Evolutionary conservation across 306 rosid species (phyloP).

Genomic region (Fagus sylvatica): DNA sequence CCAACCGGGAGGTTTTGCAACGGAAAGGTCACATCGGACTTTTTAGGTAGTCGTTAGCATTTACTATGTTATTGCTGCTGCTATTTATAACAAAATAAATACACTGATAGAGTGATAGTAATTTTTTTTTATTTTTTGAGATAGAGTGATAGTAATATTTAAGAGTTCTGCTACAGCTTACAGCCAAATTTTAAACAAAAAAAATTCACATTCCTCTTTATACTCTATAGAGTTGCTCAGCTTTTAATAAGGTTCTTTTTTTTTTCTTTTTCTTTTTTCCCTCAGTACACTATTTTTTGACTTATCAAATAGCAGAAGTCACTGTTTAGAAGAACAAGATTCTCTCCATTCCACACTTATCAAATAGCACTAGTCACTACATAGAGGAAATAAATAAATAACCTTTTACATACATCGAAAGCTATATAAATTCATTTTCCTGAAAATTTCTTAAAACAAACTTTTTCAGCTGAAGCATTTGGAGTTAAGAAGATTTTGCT

Average conservation of each 20-base stretch:
- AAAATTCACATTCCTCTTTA: too few relatives aligned
- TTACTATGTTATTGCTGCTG: background rate
- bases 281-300: too few relatives aligned
- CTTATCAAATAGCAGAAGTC: too few relatives aligned
- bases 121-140: background rate
- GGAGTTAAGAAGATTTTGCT: slow-evolving; percentile 62
- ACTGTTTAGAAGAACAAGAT: background rate
- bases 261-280: too few relatives aligned
- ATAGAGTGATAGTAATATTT: too few relatives aligned
- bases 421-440: background rate
- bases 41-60: slow-evolving; percentile 33
- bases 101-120: background rate
- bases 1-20: slow-evolving; percentile 74
- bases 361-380: background rate
- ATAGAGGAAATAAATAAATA: background rate
- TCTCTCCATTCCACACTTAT: background rate
- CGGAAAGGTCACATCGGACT: slow-evolving; percentile 59
- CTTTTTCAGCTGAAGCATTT: slow-evolving; percentile 48
- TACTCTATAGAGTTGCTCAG: too few relatives aligned
- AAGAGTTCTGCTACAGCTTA: too few relatives aligned
- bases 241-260: too few relatives aligned
- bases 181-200: too few relatives aligned
- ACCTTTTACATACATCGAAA: background rate
- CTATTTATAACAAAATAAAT: background rate
- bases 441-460: background rate